Conservation (phyloP, 768 basidiomycete genomes). For the Auriculariales sp. region DNA sequence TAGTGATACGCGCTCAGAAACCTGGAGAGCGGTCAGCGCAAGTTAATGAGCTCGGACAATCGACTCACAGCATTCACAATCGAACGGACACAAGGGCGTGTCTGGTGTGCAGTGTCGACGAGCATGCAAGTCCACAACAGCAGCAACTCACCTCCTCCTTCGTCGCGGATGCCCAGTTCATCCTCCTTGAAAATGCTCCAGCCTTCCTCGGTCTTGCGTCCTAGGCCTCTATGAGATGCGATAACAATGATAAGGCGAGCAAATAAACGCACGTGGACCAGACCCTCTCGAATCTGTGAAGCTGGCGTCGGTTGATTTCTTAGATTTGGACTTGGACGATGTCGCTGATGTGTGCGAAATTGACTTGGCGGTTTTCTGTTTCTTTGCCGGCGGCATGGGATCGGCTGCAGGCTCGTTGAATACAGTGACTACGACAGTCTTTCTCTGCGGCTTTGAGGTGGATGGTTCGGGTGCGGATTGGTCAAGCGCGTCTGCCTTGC, state of each 20-base stretch:
- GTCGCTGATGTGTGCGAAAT: background rate
- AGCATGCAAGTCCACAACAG: slow-evolving; percentile 7
- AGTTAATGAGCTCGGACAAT: background rate
- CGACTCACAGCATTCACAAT: slow-evolving; percentile 72
- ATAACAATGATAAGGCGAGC: slow-evolving; percentile 3
- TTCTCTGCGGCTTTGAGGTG: background rate
- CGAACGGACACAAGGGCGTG: slow-evolving; percentile 75
- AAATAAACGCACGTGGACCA: slow-evolving; percentile 40
- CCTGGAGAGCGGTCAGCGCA: background rate
- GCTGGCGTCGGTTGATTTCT: slow-evolving; percentile 22
- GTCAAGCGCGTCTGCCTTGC: slow-evolving; percentile 11
- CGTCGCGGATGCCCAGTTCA: slow-evolving; percentile 54
- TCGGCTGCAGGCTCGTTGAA: background rate
- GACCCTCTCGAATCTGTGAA: slow-evolving; percentile 69
- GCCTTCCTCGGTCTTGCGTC: slow-evolving; percentile 69
- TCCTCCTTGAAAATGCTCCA: slow-evolving; percentile 70
- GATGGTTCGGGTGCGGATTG: background rate
- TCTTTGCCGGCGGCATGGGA: background rate
- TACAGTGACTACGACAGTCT: background rate
- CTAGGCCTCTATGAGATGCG: slow-evolving; percentile 32
- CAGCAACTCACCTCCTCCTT: slow-evolving; percentile 51
- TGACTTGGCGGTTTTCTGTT: background rate
- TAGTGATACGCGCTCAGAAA: background rate
- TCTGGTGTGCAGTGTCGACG: slow-evolving; percentile 28
- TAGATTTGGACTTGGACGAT: background rate